These are phyloP conservation scores for Cystobasidiopsis lactophilus DNA, from an alignment of 768 basidiomycete species.

Conservation along the genomic window DNA sequence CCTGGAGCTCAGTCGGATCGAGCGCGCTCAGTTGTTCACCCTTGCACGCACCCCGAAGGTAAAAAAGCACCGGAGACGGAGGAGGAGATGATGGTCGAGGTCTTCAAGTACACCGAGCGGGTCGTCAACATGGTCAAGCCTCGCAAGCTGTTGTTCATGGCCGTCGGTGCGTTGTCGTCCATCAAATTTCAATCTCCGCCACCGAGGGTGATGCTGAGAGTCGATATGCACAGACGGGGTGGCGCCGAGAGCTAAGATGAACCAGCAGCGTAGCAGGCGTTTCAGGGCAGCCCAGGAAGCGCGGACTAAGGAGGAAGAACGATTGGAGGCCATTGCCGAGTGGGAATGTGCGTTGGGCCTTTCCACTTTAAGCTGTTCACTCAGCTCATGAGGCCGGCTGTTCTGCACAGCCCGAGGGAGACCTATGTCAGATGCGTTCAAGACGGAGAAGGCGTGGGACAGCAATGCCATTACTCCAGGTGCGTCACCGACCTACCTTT, in stretches of 20 bases:
- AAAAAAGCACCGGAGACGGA: slow-evolving; percentile 94
- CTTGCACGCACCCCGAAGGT: slow-evolving; percentile 97
- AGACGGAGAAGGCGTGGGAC: slow-evolving; percentile 75
- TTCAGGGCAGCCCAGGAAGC: slow-evolving; percentile 91
- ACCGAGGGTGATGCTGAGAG: slow-evolving; percentile 31
- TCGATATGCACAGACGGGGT: too few relatives aligned
- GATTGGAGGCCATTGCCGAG: slow-evolving; percentile 63
- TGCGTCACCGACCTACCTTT: too few relatives aligned
- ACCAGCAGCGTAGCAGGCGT: slow-evolving; percentile 90
- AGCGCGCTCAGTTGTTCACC: slow-evolving; percentile 46
- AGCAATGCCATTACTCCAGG: slow-evolving; percentile 88
- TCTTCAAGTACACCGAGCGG: slow-evolving; percentile 89
- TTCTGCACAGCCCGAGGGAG: slow-evolving; percentile 65
- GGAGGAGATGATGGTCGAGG: slow-evolving; percentile 96
- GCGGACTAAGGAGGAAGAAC: slow-evolving; percentile 72
- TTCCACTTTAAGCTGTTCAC: neutral
- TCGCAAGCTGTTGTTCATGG: slow-evolving; percentile 89
- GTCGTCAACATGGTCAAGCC: slow-evolving; percentile 94
- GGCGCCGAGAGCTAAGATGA: slow-evolving; percentile 98
- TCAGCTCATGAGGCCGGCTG: neutral
- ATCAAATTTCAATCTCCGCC: slow-evolving; percentile 23
- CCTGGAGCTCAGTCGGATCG: too few relatives aligned
- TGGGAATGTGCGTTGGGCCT: slow-evolving; percentile 29
- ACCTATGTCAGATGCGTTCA: slow-evolving; percentile 47
- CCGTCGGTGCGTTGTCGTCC: too few relatives aligned